Base-by-base conservation (phyloP, 2,329 filamentous ascomycete species). In the Phyllosticta citriasiana region DNA sequence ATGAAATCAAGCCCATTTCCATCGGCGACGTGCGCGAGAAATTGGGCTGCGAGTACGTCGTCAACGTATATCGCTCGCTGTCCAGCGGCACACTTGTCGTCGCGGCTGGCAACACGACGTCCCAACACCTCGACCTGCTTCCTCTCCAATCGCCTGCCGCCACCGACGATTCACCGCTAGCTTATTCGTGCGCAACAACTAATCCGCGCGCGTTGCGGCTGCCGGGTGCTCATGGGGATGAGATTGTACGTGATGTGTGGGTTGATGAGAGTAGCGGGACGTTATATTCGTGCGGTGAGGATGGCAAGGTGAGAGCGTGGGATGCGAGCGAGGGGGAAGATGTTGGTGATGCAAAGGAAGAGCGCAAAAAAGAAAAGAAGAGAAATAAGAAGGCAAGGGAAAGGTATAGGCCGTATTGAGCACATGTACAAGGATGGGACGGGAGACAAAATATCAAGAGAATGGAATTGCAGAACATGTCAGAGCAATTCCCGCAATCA, bases 41-140 rank as follows among this genome's bases (percentile, higher is more conserved):
- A n/a, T 71, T 92, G 5, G 80, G 78, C 3, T 90, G 87, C 65
- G 88, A 89, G 76, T 94, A 94, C 71, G 80, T 91, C 1, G 84
- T 87, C 19, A 84, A 87, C 67, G 78, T 92, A 50, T 73, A 82
- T 53, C 79, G 88, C 71, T 80, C 25, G 82, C 84, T 50, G 3
- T 47, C 40, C 40, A 16, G 40, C 40, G 81, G 80, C 2, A 82
- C 84, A 0, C 83, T 83, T 4, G 80, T 86, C 14, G 74, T 89
- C 50, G 87, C 84, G 2, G 82, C 80, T 1, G 87, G 87, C n/a
- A 79, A 80, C 47, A 86, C 88, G 67, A 86, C 87, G 85, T 87
- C 76, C 24, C 64, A 66, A 26, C 63, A 64, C 9, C 62, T 74
- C 0, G 68, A 69, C 33, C 65, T 76, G 16, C 68, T 73, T 12